Percentiles rank a stretch among this genome's conserved stretches.
Conservation (phyloP, 2,329 filamentous ascomycete genomes). For the Epichloe bromicola region DNA sequence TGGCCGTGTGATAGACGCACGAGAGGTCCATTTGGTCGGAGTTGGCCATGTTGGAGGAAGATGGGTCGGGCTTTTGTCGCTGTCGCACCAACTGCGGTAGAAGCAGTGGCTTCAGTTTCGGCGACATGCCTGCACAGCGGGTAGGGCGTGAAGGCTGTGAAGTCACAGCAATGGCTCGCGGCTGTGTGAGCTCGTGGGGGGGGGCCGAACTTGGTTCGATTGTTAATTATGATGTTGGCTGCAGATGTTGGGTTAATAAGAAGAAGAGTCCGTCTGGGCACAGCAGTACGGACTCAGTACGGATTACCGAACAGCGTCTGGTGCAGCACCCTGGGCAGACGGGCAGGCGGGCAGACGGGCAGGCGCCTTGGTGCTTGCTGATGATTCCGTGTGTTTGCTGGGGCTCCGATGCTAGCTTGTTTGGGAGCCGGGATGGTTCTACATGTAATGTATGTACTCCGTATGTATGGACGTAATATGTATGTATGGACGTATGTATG, state of each 20-base stretch:
- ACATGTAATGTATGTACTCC: no score
- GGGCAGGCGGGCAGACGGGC: neutral
- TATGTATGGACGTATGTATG: no score
- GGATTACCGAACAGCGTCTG: neutral
- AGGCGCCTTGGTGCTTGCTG: neutral
- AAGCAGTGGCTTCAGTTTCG: conserved; percentile 6
- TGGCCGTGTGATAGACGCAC: conserved; percentile 32
- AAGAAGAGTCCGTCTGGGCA: neutral
- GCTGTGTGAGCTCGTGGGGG: neutral
- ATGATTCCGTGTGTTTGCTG: neutral
- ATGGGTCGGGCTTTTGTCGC: conserved; percentile 6
- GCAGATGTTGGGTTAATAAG: neutral
- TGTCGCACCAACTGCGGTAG: conserved; percentile 5
- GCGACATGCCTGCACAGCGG: conserved; percentile 5
- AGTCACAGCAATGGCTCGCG: neutral
- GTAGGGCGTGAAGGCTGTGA: neutral
- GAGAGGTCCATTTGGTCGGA: conserved; percentile 22
- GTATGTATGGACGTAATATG: neutral
- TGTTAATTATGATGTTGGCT: neutral
- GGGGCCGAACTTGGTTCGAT: neutral
- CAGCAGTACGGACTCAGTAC: no score
- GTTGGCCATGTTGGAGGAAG: conserved; percentile 19
- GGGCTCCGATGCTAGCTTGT: neutral
- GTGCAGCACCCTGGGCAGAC: neutral
- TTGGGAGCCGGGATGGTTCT: neutral